These are phyloP conservation scores for Geotrichum carabidarum DNA, from an alignment of 1,139 yeast genomes.

Conservation along the genomic window DNA sequence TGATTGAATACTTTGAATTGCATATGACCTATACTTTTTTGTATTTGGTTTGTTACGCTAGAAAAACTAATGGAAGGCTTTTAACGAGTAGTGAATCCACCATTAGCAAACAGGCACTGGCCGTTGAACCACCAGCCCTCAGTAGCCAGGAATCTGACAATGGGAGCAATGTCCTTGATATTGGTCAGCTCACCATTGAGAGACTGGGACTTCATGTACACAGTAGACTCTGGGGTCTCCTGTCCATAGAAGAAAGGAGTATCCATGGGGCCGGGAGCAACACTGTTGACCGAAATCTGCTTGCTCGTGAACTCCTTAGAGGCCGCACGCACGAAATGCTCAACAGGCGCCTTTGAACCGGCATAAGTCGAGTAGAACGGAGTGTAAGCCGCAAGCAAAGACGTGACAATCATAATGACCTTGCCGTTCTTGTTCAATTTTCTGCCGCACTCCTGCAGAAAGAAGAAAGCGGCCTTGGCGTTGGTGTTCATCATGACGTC, in stretches of 20 bases:
- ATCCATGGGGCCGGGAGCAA: slow-evolving; percentile 72
- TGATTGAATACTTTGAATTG: neutral
- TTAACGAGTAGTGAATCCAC: slow-evolving; percentile 56
- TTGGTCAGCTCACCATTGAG: slow-evolving; percentile 51
- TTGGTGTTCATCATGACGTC: slow-evolving; percentile 51
- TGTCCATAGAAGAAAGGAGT: slow-evolving; percentile 63
- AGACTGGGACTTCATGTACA: slow-evolving; percentile 48
- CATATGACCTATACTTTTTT: neutral
- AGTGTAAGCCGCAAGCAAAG: slow-evolving; percentile 61
- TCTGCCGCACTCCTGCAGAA: slow-evolving; percentile 54
- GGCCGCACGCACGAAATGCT: slow-evolving; percentile 51
- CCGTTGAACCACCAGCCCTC: slow-evolving; percentile 70
- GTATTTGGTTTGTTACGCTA: neutral
- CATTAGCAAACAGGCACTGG: slow-evolving; percentile 59
- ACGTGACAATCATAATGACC: slow-evolving; percentile 55
- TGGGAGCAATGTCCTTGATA: slow-evolving; percentile 59
- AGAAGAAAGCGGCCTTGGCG: slow-evolving; percentile 57
- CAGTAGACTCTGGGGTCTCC: slow-evolving; percentile 51
- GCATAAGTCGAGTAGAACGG: slow-evolving; percentile 54
- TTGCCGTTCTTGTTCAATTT: slow-evolving; percentile 50
- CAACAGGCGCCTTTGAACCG: slow-evolving; percentile 61
- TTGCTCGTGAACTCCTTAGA: slow-evolving; percentile 51
- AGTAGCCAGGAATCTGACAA: slow-evolving; percentile 53
- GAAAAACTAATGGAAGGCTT: neutral
- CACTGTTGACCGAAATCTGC: slow-evolving; percentile 51